These are phyloP conservation scores for Protomyces inouyei DNA, from an alignment of 1,139 yeast species.

Conservation along the genomic window DNA sequence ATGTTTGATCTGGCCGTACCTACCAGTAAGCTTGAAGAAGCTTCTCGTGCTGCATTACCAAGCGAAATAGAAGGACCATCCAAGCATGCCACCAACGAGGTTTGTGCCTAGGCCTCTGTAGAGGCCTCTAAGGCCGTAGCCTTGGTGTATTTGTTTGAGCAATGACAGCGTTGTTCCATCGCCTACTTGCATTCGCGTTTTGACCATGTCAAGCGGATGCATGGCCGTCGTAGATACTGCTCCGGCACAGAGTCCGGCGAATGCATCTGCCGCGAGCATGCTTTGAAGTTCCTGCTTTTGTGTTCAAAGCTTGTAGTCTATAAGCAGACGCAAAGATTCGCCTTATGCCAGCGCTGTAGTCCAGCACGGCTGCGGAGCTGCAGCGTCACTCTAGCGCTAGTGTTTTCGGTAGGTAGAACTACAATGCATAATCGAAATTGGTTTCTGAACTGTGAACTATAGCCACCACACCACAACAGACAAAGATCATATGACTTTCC, in stretches of 20 bases:
- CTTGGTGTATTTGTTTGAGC: constrained; percentile 12
- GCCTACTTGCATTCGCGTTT: constrained; percentile 61
- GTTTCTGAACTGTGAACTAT: too few relatives aligned
- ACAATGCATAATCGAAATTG: too few relatives aligned
- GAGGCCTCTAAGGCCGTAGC: constrained; percentile 36
- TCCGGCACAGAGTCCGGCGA: constrained; percentile 83
- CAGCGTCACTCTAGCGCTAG: too few relatives aligned
- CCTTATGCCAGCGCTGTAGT: too few relatives aligned
- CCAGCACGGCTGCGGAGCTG: too few relatives aligned
- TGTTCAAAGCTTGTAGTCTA: too few relatives aligned
- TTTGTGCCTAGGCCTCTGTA: constrained; percentile 84
- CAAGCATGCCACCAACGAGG: constrained; percentile 71
- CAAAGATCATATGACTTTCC: too few relatives aligned
- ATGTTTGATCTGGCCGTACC: constrained; percentile 12
- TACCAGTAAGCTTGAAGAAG: not conserved
- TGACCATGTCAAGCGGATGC: constrained; percentile 85
- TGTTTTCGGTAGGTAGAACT: too few relatives aligned
- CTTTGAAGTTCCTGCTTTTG: too few relatives aligned
- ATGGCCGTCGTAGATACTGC: constrained; percentile 69
- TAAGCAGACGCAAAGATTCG: too few relatives aligned
- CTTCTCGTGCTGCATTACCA: constrained; percentile 44
- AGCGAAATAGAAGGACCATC: constrained; percentile 85
- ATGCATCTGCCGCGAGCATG: constrained; percentile 8
- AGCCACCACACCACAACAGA: too few relatives aligned
- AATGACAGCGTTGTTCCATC: constrained; percentile 23